Conservation (phyloP, 129 eudicot genomes). For the Saposhnikovia divaricata region DNA sequence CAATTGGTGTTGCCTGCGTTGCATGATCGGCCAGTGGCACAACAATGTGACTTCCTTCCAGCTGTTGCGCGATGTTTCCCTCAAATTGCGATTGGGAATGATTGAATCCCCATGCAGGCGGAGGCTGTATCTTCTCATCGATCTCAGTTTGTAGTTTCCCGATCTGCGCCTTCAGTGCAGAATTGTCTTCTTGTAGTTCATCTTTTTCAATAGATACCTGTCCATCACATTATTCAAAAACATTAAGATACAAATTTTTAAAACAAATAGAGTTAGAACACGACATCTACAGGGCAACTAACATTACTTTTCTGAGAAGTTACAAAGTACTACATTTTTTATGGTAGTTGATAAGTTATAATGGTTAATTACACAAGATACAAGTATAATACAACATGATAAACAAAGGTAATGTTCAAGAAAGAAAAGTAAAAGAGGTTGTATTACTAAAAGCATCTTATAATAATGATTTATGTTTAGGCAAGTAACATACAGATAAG, state of each 20-base stretch:
- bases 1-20: constrained; percentile 27
- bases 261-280: neutral
- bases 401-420: neutral
- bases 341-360: neutral
- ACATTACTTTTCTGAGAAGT: neutral
- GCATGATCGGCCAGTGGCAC: constrained; percentile 18
- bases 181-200: constrained; percentile 64
- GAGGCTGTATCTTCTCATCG: constrained; percentile 34
- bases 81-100: constrained; percentile 10
- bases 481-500: neutral
- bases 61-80: constrained; percentile 17
- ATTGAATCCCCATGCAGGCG: constrained; percentile 22
- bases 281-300: neutral
- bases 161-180: constrained; percentile 44
- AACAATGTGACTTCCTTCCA: constrained; percentile 16
- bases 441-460: neutral
- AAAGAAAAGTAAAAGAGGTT: neutral
- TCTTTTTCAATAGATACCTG: constrained; percentile 57
- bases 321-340: neutral
- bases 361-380: neutral
- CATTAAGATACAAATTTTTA: neutral
- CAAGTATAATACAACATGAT: neutral
- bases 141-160: constrained; percentile 43
- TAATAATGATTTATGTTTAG: neutral
- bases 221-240: constrained; percentile 14